Percentiles rank a stretch among this genome's conserved stretches.
Evolutionary conservation across 768 basidiomycete species (phyloP).

Genomic region (Melanogaster broomeanus): DNA sequence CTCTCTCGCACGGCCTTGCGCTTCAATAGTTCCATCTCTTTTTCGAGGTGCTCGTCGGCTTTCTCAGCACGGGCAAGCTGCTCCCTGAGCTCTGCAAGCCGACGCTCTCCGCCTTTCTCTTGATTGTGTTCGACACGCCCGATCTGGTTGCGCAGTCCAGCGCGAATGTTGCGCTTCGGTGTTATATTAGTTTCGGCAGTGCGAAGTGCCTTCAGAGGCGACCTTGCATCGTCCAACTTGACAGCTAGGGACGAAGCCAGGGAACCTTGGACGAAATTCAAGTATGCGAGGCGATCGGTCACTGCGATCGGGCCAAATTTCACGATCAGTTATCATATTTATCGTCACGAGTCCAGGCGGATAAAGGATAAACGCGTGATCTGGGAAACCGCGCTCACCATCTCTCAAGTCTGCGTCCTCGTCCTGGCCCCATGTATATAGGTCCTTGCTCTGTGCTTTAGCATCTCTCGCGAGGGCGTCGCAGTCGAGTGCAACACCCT

Average conservation of each 20-base stretch:
- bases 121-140: slow-evolving; percentile 65
- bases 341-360: not conserved
- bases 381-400: slow-evolving; percentile 42
- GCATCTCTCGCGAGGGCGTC: slow-evolving; percentile 65
- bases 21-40: slow-evolving; percentile 69
- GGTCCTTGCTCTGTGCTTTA: slow-evolving; percentile 78
- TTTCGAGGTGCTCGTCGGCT: slow-evolving; percentile 68
- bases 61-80: slow-evolving; percentile 66
- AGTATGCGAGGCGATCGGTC: slow-evolving; percentile 78
- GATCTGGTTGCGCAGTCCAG: slow-evolving; percentile 60
- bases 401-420: slow-evolving; percentile 76
- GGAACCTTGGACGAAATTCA: slow-evolving; percentile 76
- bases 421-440: slow-evolving; percentile 81
- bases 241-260: slow-evolving; percentile 60
- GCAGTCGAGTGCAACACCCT: slow-evolving; percentile 76
- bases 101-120: slow-evolving; percentile 64
- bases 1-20: slow-evolving; percentile 76
- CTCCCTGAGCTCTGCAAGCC: slow-evolving; percentile 66
- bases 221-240: slow-evolving; percentile 65
- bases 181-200: slow-evolving; percentile 63
- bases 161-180: slow-evolving; percentile 65
- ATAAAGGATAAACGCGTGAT: slow-evolving; percentile 3
- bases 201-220: slow-evolving; percentile 69
- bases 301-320: slow-evolving; percentile 44
- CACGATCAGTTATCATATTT: slow-evolving; percentile 1